These are phyloP conservation scores for Myxozyma neotropica DNA, from an alignment of 805 yeast genomes.

Conservation along the genomic window DNA sequence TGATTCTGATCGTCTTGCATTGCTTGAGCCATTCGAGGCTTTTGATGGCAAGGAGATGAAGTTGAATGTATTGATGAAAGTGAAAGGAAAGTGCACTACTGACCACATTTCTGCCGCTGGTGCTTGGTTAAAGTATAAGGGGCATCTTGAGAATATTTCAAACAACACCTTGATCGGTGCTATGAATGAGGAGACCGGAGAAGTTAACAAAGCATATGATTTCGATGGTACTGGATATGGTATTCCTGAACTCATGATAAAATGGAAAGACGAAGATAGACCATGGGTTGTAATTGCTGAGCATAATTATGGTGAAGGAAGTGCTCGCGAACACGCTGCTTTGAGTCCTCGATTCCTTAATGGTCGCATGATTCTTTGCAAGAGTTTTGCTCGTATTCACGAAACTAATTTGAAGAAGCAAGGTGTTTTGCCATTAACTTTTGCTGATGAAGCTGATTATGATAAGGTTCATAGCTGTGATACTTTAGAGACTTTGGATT, in stretches of 20 bases:
- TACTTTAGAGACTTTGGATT: slow-evolving; percentile 82
- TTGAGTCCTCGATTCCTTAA: slow-evolving; percentile 99
- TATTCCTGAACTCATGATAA: slow-evolving; percentile 95
- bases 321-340: slow-evolving; percentile 99
- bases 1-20: slow-evolving; percentile 93
- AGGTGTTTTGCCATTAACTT: slow-evolving; percentile 97
- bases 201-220: slow-evolving; percentile 90
- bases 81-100: slow-evolving; percentile 97
- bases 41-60: slow-evolving; percentile 96
- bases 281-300: slow-evolving; percentile 98
- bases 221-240: slow-evolving; percentile 86
- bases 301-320: slow-evolving; percentile 99
- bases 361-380: slow-evolving; percentile 96
- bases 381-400: slow-evolving; percentile 98
- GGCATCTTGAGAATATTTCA: slow-evolving; percentile 97
- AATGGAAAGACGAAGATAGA: slow-evolving; percentile 89
- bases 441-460: slow-evolving; percentile 83
- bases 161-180: slow-evolving; percentile 99
- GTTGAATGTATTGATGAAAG: slow-evolving; percentile 93
- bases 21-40: slow-evolving; percentile 87
- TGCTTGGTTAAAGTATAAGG: slow-evolving; percentile 99
- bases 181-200: slow-evolving; percentile 91
- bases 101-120: slow-evolving; percentile 99
- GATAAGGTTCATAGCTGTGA: slow-evolving; percentile 92
- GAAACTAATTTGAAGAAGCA: slow-evolving; percentile 99